Percentiles rank a stretch among this genome's conserved stretches.
phyloP scores from a whole-genome alignment of 2,329 filamentous ascomycete species.

The Teratosphaeriaceae sp. region DNA sequence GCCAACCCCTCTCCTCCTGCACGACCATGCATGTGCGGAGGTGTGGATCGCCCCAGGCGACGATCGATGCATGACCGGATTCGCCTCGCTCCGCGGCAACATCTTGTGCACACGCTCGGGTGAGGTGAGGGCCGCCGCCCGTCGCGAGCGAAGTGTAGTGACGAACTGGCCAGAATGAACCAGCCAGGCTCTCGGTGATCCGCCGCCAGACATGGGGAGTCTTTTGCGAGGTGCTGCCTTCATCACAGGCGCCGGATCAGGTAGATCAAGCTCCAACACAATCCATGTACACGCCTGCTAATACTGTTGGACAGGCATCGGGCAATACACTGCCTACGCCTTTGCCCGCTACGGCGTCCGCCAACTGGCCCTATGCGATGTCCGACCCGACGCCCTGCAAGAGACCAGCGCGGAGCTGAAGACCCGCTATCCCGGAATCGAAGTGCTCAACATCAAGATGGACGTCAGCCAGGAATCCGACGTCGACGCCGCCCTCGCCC shows the following conservation, averaged over 20 bases:
- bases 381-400: conserved; percentile 9
- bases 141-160: too few relatives aligned
- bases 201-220: conserved; percentile 6
- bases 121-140: too few relatives aligned
- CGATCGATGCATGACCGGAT: too few relatives aligned
- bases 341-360: conserved; percentile 14
- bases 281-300: too few relatives aligned
- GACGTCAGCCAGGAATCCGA: conserved; percentile 12
- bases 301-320: conserved; percentile 12
- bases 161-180: too few relatives aligned
- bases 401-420: conserved; percentile 10
- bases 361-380: conserved; percentile 15
- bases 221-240: conserved; percentile 11
- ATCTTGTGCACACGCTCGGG: too few relatives aligned
- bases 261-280: conserved; percentile 1
- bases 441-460: conserved; percentile 11
- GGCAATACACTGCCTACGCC: conserved; percentile 14
- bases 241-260: conserved; percentile 17
- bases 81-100: too few relatives aligned
- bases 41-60: too few relatives aligned
- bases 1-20: neutral
- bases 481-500: conserved; percentile 28
- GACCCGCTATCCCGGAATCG: conserved; percentile 5
- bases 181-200: too few relatives aligned
- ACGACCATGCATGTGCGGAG: neutral